Conservation (phyloP, 2,329 filamentous ascomycete species). For the Nigrospora oryzae region DNA sequence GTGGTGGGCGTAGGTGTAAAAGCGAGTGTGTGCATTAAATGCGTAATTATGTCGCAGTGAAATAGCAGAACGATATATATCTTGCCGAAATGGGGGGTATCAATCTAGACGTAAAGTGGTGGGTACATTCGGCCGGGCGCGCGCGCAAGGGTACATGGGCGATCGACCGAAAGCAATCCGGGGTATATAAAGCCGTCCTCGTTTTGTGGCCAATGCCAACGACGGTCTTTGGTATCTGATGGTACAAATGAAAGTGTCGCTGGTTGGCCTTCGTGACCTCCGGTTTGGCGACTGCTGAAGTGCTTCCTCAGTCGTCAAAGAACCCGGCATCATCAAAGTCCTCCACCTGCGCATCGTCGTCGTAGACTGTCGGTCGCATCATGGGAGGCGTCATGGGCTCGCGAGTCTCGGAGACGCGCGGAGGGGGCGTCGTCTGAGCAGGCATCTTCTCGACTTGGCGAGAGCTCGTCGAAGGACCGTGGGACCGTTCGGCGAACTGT, state of each 20-base stretch:
- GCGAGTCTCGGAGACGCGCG: conserved; percentile 21
- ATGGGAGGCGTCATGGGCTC: conserved; percentile 52
- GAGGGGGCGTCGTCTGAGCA: conserved; percentile 31
- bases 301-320: conserved; percentile 36
- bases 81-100: conserved; percentile 1
- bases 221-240: neutral
- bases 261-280: neutral
- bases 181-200: conserved; percentile 1
- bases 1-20: neutral
- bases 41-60: conserved; percentile 1
- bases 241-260: conserved; percentile 1
- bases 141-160: neutral
- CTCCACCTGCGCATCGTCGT: conserved; percentile 47
- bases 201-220: neutral
- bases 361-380: conserved; percentile 50
- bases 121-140: neutral
- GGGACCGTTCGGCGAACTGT: conserved; percentile 31
- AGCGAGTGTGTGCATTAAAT: conserved; percentile 1
- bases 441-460: conserved; percentile 31
- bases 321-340: conserved; percentile 53
- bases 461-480: conserved; percentile 20
- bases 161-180: neutral
- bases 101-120: conserved; percentile 3
- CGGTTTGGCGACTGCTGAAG: neutral
- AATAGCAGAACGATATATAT: conserved; percentile 1